These are phyloP conservation scores for Coprinopsis cinerea DNA, from an alignment of 768 basidiomycete genomes.

Conservation along the genomic window DNA sequence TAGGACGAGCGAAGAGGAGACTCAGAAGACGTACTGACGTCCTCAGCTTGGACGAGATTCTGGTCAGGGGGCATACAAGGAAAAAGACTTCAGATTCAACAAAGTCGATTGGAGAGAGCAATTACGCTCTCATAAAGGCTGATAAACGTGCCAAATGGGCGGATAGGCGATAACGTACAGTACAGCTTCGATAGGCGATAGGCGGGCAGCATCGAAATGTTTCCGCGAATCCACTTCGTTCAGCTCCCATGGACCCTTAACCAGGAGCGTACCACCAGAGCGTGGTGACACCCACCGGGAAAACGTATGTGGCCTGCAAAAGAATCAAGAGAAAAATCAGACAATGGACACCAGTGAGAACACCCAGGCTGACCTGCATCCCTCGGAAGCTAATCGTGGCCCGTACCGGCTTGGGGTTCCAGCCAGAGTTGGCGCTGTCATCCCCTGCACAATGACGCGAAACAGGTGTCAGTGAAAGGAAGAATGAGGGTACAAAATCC, in stretches of 20 bases:
- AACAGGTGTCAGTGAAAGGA: too few relatives aligned
- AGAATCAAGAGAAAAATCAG: too few relatives aligned
- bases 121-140: neutral
- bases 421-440: constrained; percentile 41
- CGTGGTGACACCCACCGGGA: constrained; percentile 69
- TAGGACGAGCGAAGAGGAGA: too few relatives aligned
- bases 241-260: neutral
- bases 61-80: too few relatives aligned
- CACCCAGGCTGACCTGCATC: constrained; percentile 38
- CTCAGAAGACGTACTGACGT: too few relatives aligned
- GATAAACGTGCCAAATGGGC: neutral
- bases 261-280: constrained; percentile 43
- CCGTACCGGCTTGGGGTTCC: constrained; percentile 49
- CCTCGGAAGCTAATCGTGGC: constrained; percentile 64
- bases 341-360: neutral
- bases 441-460: constrained; percentile 39
- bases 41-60: too few relatives aligned
- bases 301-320: constrained; percentile 66
- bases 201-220: neutral
- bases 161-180: neutral
- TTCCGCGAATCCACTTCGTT: neutral
- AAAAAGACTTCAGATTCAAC: too few relatives aligned
- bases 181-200: neutral
- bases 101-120: neutral
- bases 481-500: neutral